Evolutionary conservation across 768 basidiomycete genomes (phyloP), one percentile per base, ranked within the genome.

Genomic region (Leccinum imitatum): DNA sequence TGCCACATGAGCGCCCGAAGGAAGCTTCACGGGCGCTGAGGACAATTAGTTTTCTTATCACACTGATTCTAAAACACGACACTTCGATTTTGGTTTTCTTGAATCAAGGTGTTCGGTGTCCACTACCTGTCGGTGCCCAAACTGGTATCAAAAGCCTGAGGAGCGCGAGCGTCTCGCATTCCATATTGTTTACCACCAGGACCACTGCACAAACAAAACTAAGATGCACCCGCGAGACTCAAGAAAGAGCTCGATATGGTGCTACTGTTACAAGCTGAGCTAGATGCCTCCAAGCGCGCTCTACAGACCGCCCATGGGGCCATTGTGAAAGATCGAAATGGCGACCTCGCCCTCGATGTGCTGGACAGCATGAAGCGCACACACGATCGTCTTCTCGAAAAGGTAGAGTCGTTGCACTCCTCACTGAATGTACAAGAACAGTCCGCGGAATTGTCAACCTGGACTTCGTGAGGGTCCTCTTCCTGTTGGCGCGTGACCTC

Each of bases 221-320:
- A 15, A 59, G 60, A 62, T 59, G 53, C 57, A 3, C 60, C 53
- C 0, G 6, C 30, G 2, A 23, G 21, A 2, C 52, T 53, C 27
- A 64, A 62, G 19, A 64, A 62, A 15, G 54, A 63, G 3, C 11
- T 39, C 14, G 17, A 39, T 6, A 39, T 1, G 7, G 11, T 25
- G 2, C 47, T 64, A 0, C 19, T 59, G 5, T 14, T 79, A 2
- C 76, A 77, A 56, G 67, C 69, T 0, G 57, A 72, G 14, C 37
- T 75, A 6, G 68, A 75, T 6, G 50, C 33, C 11, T 55, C 73
- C 0, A 70, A 76, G 15, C 61, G 54, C 2, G 58, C 68, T 1
- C 67, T 76, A 8, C 33, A 64, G 17, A 50, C 48, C 10, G 63
- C 65, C 3, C 50, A 52, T 17, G 19, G 25, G 0, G 48, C 59